These are phyloP conservation scores for Pseudogymnoascus sp. DNA, from an alignment of 2,329 filamentous ascomycete species.

Conservation along the genomic window DNA sequence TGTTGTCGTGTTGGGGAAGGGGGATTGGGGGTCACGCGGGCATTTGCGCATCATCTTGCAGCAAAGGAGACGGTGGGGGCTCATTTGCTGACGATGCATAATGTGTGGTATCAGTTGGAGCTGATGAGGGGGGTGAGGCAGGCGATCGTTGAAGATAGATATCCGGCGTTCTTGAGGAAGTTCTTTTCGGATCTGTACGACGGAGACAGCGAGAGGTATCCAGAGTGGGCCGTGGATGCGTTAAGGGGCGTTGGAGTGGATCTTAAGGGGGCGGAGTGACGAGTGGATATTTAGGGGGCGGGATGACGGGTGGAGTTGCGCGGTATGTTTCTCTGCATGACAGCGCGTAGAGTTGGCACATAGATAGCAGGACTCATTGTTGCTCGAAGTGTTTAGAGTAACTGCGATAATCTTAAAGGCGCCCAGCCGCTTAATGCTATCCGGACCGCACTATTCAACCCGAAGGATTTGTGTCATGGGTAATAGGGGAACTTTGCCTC, in stretches of 20 bases:
- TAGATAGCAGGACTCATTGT: neutral
- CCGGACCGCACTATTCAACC: neutral
- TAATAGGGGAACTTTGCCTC: neutral
- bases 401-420: neutral
- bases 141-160: conserved; percentile 74
- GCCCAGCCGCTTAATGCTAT: neutral
- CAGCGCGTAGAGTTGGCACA: neutral
- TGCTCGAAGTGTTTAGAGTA: neutral
- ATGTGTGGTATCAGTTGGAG: conserved; percentile 84
- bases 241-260: conserved; percentile 74
- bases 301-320: neutral
- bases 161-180: conserved; percentile 65
- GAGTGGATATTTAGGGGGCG: neutral
- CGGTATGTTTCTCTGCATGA: neutral
- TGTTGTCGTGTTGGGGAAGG: conserved; percentile 64
- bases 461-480: neutral
- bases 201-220: conserved; percentile 57
- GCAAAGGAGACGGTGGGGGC: conserved; percentile 94
- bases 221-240: conserved; percentile 77
- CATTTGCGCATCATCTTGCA: conserved; percentile 85
- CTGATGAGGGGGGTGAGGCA: conserved; percentile 71
- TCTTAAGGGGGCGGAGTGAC: conserved; percentile 37
- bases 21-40: conserved; percentile 73
- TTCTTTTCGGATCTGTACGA: conserved; percentile 74
- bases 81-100: conserved; percentile 80